Percentiles rank a stretch among this genome's conserved stretches.
These are phyloP conservation scores for Phytophthora ramorum DNA, from an alignment of 352 stramenopile species.

Conservation along the genomic window DNA sequence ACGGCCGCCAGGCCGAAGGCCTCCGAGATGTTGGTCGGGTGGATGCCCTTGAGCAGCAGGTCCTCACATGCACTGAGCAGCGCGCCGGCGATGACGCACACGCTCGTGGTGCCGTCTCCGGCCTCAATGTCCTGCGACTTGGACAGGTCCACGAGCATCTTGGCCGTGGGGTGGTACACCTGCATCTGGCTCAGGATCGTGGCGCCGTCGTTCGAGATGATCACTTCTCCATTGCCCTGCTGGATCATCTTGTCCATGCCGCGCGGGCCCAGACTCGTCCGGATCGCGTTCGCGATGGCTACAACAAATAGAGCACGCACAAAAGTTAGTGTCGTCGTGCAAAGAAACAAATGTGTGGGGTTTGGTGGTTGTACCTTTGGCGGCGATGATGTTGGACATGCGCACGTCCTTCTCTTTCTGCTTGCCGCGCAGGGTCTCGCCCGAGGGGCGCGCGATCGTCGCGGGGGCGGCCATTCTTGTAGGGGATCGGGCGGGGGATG, in stretches of 20 bases:
- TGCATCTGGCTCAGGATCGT: constrained; percentile 99
- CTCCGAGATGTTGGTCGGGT: constrained; percentile 98
- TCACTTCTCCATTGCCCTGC: constrained; percentile 96
- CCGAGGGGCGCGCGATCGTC: constrained; percentile 69
- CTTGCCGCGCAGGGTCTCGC: constrained; percentile 87
- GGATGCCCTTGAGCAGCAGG: constrained; percentile 95
- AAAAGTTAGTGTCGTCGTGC: not conserved
- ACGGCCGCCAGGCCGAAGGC: constrained; percentile 94
- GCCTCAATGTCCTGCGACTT: constrained; percentile 99
- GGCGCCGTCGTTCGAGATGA: constrained; percentile 99
- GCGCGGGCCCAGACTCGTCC: constrained; percentile 97
- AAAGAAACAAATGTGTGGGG: constrained; percentile 5
- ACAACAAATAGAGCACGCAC: not conserved
- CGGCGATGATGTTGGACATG: constrained; percentile 98
- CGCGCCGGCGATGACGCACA: constrained; percentile 99
- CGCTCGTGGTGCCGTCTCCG: constrained; percentile 97
- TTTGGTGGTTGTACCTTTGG: constrained; percentile 86
- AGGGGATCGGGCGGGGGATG: not conserved
- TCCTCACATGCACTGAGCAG: constrained; percentile 96
- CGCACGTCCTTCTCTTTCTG: constrained; percentile 99
- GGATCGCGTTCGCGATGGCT: constrained; percentile 98
- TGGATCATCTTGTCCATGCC: constrained; percentile 99
- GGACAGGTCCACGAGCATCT: constrained; percentile 99
- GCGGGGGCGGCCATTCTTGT: constrained; percentile 37
- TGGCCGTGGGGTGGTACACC: constrained; percentile 98